Evolutionary conservation across 805 yeast species (phyloP), one percentile per base, ranked within the genome.

Genomic region (Sungouiozyma ichnusensis): DNA sequence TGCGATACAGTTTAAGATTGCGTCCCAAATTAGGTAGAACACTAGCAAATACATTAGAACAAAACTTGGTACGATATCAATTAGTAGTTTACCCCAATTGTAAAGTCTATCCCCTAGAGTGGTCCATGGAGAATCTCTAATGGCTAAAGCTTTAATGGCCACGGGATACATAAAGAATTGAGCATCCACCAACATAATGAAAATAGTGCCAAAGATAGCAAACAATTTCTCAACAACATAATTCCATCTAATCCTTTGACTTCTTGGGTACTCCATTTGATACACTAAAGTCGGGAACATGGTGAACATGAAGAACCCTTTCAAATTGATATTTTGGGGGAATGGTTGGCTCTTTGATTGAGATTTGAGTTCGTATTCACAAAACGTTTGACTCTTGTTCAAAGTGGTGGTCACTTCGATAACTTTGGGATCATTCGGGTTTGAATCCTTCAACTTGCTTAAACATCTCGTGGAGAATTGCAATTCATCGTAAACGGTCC

Each of bases 11-110:
- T 88, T 90, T 52, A 88, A 67, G 39, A 90, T 90, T 4, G 90
- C 81, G 54, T 92, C 97, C 98, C 98, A 94, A 47, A 94, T 92
- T 47, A 92, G 67, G 58, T 84, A 88, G 64, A 88, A 92, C 0
- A 76, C 79, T 44, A 92, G 65, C 40, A 92, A 53, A 58, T 87
- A 90, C 60, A 82, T 74, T 41, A 79, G 60, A 32, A 85, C 65
- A 58, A 92, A 85, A 16, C 88, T 81, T 16, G 95, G 94, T 31
- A 85, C 75, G 53, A 86, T 66, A 53, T 86, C 94, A 0, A 77
- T 44, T 0, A 90, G 71, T 16, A 74, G 52, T n/a, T 53, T 48
- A 14, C 48, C 44, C 60, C 62, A 58, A 43, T 51, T 51, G 15
- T 39, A 37, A 15, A 53, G 42, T 36, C 59, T 52, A 11, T 49